Percentiles rank a stretch among this genome's conserved stretches.
Conservation (phyloP, 2,329 filamentous ascomycete species). For the Pseudogymnoascus sp. region DNA sequence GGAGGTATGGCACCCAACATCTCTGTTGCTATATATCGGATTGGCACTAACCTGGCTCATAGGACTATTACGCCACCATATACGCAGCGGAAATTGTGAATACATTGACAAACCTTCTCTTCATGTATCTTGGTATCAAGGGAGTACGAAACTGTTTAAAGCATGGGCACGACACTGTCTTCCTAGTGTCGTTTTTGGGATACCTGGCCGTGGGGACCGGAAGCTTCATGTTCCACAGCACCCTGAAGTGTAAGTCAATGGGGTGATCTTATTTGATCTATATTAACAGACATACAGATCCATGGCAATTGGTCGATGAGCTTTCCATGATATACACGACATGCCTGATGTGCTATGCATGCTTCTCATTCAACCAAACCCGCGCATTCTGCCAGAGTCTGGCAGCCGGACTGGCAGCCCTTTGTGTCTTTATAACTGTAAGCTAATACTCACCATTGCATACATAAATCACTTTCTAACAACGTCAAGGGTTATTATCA, state of each 20-base stretch:
- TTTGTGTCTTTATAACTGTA: constrained; percentile 53
- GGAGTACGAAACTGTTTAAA: constrained; percentile 66
- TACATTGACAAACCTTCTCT: constrained; percentile 73
- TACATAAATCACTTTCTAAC: not conserved
- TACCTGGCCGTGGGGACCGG: constrained; percentile 33
- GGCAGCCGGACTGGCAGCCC: constrained; percentile 40
- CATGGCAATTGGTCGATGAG: constrained; percentile 65
- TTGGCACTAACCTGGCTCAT: constrained; percentile 19
- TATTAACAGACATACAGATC: constrained; percentile 38
- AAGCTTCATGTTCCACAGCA: constrained; percentile 34
- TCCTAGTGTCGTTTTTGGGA: constrained; percentile 54
- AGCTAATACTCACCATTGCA: not conserved
- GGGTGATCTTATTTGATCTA: not conserved
- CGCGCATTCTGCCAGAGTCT: constrained; percentile 39
- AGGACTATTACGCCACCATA: constrained; percentile 69
- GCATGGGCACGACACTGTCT: constrained; percentile 68
- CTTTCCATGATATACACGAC: constrained; percentile 67
- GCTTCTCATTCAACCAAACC: constrained; percentile 54
- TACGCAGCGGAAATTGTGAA: constrained; percentile 74
- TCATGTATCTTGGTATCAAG: constrained; percentile 68
- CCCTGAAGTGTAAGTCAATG: constrained; percentile 32
- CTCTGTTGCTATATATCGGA: not conserved
- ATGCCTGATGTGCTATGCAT: constrained; percentile 61
- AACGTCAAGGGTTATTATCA: constrained; percentile 52
- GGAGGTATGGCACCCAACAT: constrained; percentile 45